These are phyloP conservation scores for Macrocystidia cucumis DNA, from an alignment of 1,284 basidiomycete species.

Conservation along the genomic window DNA sequence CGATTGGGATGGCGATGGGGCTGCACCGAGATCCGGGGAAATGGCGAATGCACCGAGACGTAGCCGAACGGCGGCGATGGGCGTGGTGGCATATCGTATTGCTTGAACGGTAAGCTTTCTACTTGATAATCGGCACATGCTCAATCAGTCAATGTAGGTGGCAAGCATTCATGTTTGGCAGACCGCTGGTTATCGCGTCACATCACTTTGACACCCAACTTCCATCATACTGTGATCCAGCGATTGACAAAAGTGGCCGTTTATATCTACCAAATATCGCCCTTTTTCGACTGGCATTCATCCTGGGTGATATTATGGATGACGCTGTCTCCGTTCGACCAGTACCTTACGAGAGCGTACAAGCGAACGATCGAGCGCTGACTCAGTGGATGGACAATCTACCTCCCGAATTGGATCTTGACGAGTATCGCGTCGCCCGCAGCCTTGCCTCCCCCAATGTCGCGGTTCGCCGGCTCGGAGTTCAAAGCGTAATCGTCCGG, in stretches of 20 bases:
- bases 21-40: slow-evolving; percentile 74
- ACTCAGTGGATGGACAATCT: slow-evolving; percentile 66
- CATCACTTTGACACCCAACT: slow-evolving; percentile 76
- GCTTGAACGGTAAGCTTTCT: slow-evolving; percentile 52
- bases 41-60: slow-evolving; percentile 56
- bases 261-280: slow-evolving; percentile 67
- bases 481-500: slow-evolving; percentile 71
- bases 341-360: slow-evolving; percentile 66
- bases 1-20: slow-evolving; percentile 71
- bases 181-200: slow-evolving; percentile 62
- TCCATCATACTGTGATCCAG: slow-evolving; percentile 55
- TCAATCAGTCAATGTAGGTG: slow-evolving; percentile 37
- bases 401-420: slow-evolving; percentile 63
- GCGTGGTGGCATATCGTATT: slow-evolving; percentile 82
- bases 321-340: slow-evolving; percentile 70
- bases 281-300: slow-evolving; percentile 65
- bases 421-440: slow-evolving; percentile 64
- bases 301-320: slow-evolving; percentile 76
- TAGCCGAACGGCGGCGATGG: slow-evolving; percentile 72
- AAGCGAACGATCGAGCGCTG: slow-evolving; percentile 59
- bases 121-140: background rate
- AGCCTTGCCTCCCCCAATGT: slow-evolving; percentile 54
- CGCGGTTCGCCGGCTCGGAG: slow-evolving; percentile 52
- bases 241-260: slow-evolving; percentile 51
- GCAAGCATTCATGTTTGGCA: slow-evolving; percentile 82